These are phyloP conservation scores for Vickermania spadyakhi DNA, from an alignment of 208 protist species.

Conservation along the genomic window DNA sequence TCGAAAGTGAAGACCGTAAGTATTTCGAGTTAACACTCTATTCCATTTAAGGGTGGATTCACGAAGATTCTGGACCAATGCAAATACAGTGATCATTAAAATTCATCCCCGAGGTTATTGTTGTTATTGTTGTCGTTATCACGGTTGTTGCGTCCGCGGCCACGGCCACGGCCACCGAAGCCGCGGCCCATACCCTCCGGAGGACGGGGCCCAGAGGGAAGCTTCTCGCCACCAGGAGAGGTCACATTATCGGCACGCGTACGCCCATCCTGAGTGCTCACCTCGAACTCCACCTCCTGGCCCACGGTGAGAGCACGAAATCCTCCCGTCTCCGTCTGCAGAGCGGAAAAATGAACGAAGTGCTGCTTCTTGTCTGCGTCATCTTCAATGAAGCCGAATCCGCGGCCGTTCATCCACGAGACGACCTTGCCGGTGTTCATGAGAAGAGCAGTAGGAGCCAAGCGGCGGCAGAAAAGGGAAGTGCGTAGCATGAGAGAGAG, in stretches of 20 bases:
- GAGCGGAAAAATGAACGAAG: constrained; percentile 89
- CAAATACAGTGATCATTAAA: constrained; percentile 26
- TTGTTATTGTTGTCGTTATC: constrained; percentile 35
- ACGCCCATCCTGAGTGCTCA: constrained; percentile 75
- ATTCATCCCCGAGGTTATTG: constrained; percentile 64
- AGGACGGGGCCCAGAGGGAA: constrained; percentile 72
- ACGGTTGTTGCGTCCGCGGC: constrained; percentile 16
- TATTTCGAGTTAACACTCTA: too few relatives aligned
- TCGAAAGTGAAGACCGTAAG: too few relatives aligned
- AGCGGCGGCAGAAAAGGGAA: constrained; percentile 33
- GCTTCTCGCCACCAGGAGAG: constrained; percentile 56
- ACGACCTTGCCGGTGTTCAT: constrained; percentile 85
- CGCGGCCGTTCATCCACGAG: constrained; percentile 82
- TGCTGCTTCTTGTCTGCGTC: constrained; percentile 85
- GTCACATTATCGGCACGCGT: constrained; percentile 88
- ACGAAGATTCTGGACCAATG: too few relatives aligned
- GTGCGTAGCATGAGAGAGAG: constrained; percentile 46
- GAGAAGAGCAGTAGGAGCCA: constrained; percentile 43
- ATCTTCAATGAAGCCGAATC: constrained; percentile 89
- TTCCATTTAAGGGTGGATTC: too few relatives aligned
- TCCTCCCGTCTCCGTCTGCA: constrained; percentile 84
- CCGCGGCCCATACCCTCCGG: constrained; percentile 30
- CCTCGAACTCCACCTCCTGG: constrained; percentile 90
- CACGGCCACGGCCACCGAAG: constrained; percentile 25
- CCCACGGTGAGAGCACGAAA: constrained; percentile 75